phyloP scores from a whole-genome alignment of 2,329 filamentous ascomycete genomes.

The Ascochyta rabiei region DNA sequence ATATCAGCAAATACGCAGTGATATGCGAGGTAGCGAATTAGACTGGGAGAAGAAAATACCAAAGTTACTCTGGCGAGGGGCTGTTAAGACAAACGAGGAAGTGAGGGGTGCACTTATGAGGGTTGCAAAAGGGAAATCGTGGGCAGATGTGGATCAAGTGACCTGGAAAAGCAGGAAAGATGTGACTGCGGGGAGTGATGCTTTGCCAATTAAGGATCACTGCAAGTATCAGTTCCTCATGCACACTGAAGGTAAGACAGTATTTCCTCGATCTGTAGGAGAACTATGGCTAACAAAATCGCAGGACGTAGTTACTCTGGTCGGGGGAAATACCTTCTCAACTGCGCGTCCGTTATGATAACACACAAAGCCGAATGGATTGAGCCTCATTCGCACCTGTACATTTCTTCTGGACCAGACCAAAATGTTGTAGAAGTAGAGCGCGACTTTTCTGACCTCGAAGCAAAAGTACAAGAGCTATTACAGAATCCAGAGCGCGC shows the following conservation, averaged over 20 bases:
- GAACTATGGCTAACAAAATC: constrained; percentile 19
- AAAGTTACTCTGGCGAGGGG: constrained; percentile 44
- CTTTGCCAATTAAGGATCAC: constrained; percentile 58
- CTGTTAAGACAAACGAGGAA: constrained; percentile 32
- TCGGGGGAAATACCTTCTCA: constrained; percentile 60
- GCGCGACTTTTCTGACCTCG: constrained; percentile 43
- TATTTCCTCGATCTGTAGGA: background rate
- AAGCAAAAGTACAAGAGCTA: constrained; percentile 36
- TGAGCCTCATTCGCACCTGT: constrained; percentile 43
- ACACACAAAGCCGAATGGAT: constrained; percentile 46
- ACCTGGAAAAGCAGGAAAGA: constrained; percentile 40
- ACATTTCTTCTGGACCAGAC: constrained; percentile 33
- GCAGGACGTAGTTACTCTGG: constrained; percentile 55
- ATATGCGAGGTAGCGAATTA: constrained; percentile 36
- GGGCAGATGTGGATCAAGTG: constrained; percentile 43
- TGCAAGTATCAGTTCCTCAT: constrained; percentile 62
- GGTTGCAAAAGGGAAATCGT: constrained; percentile 37
- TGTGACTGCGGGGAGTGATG: too few species aligned
- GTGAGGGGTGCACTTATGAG: constrained; percentile 37
- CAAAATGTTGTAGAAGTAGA: constrained; percentile 46
- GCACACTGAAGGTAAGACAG: constrained; percentile 57
- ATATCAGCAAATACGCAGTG: constrained; percentile 36
- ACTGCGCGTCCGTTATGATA: constrained; percentile 51
- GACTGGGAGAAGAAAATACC: constrained; percentile 40
- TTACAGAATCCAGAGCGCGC: constrained; percentile 41